phyloP scores from a whole-genome alignment of 179 eudicot species.

The Vitellaria paradoxa region DNA sequence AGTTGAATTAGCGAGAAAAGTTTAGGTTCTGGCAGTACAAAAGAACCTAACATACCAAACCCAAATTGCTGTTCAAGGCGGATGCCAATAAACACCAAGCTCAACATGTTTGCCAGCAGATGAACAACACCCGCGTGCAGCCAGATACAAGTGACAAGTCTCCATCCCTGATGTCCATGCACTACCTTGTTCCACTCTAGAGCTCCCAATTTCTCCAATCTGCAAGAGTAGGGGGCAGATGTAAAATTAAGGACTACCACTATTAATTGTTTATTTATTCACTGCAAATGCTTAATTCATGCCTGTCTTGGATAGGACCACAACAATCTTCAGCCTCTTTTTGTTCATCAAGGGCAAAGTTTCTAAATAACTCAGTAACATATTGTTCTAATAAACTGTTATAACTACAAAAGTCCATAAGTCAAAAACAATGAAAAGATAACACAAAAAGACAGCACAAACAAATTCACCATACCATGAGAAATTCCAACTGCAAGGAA shows the following conservation, averaged over 20 bases:
- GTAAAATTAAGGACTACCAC: background rate
- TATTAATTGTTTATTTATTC: background rate
- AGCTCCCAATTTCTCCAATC: constrained; percentile 78
- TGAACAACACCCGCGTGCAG: constrained; percentile 91
- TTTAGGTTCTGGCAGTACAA: background rate
- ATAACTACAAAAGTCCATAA: too few species aligned
- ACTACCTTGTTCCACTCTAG: constrained; percentile 73
- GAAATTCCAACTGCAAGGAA: background rate
- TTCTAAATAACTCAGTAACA: too few species aligned
- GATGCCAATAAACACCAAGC: constrained; percentile 83
- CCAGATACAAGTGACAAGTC: constrained; percentile 87
- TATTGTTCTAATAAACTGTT: too few species aligned
- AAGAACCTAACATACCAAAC: constrained; percentile 49
- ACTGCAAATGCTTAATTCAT: too few species aligned
- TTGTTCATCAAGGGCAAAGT: too few species aligned
- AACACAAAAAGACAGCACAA: too few species aligned
- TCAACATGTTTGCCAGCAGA: constrained; percentile 83
- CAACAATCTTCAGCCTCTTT: too few species aligned
- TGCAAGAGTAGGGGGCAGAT: constrained; percentile 27
- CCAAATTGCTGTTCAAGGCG: constrained; percentile 96
- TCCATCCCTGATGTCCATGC: constrained; percentile 71
- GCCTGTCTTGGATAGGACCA: too few species aligned
- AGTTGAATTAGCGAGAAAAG: background rate
- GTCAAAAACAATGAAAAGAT: too few species aligned
- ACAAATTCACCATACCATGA: background rate